A percentile compares a stretch with the other conserved stretches of the same genome.
Evolutionary conservation across 1,139 yeast species (phyloP).

Genomic region (Kluyveromyces marxianus): DNA sequence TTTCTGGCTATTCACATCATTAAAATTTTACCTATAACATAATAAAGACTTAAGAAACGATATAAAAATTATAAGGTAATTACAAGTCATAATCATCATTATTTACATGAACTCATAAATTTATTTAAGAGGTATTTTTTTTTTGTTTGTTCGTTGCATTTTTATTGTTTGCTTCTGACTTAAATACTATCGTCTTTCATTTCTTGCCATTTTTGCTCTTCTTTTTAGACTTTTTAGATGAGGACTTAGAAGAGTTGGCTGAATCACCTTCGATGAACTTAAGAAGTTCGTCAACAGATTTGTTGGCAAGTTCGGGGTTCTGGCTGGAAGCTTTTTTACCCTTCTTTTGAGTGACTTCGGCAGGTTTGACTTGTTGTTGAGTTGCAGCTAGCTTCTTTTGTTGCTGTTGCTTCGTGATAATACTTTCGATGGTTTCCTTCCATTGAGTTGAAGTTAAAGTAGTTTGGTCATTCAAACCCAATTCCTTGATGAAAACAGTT

Average conservation of each 20-base stretch:
- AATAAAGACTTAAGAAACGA: neutral
- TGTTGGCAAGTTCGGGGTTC: constrained; percentile 48
- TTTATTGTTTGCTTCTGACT: too few species aligned
- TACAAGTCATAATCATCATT: constrained; percentile 2
- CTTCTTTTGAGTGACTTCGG: constrained; percentile 8
- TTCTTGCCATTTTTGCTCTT: constrained; percentile 5
- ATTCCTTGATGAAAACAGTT: constrained; percentile 53
- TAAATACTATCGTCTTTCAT: too few species aligned
- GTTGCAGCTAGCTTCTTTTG: constrained; percentile 22
- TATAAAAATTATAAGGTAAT: too few species aligned
- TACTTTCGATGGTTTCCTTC: constrained; percentile 38
- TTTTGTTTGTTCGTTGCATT: neutral
- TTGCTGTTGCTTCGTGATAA: constrained; percentile 23
- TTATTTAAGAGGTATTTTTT: neutral
- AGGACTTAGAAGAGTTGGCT: constrained; percentile 20
- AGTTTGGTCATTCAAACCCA: constrained; percentile 29
- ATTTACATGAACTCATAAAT: constrained; percentile 4
- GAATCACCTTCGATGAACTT: constrained; percentile 51
- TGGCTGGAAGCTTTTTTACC: constrained; percentile 33
- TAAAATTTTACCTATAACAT: neutral
- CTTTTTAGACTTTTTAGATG: constrained; percentile 27
- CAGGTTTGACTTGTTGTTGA: constrained; percentile 16
- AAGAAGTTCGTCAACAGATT: constrained; percentile 63
- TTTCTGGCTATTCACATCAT: too few species aligned
- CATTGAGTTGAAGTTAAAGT: constrained; percentile 45